phyloP scores from a whole-genome alignment of 495 filamentous ascomycete genomes.

The Lophiotrema nucula region DNA sequence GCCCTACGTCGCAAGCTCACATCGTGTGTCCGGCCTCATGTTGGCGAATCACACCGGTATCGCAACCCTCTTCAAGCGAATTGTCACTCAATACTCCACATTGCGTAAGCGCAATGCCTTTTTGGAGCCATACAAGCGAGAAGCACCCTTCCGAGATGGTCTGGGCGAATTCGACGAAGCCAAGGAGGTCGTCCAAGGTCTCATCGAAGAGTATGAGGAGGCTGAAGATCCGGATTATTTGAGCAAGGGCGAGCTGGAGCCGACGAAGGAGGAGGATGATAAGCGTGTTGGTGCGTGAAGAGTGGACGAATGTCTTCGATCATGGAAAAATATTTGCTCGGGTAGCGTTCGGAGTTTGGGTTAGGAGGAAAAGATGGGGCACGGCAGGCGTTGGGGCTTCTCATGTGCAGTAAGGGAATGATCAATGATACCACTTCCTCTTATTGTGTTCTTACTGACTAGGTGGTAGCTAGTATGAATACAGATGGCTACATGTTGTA shows the following conservation, averaged over 20 bases:
- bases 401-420: too few species aligned
- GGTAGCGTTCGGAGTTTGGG: too few species aligned
- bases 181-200: slow-evolving; percentile 78
- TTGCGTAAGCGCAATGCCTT: slow-evolving; percentile 96
- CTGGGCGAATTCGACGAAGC: slow-evolving; percentile 96
- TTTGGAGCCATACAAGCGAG: slow-evolving; percentile 91
- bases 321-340: too few species aligned
- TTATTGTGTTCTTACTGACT: too few species aligned
- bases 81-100: slow-evolving; percentile 83
- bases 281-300: slow-evolving; percentile 16
- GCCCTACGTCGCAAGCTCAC: slow-evolving; percentile 84
- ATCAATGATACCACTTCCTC: too few species aligned
- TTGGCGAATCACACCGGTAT: slow-evolving; percentile 97
- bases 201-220: slow-evolving; percentile 92
- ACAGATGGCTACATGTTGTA: too few species aligned
- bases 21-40: slow-evolving; percentile 96
- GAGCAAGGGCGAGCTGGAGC: slow-evolving; percentile 15
- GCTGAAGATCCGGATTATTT: slow-evolving; percentile 88
- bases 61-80: slow-evolving; percentile 92
- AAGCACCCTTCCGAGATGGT: slow-evolving; percentile 83
- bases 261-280: slow-evolving; percentile 14
- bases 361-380: too few species aligned
- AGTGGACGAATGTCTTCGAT: too few species aligned
- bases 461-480: too few species aligned
- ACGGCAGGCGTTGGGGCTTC: too few species aligned